These are phyloP conservation scores for Plasmodium blacklocki DNA, from an alignment of 169 alveolate genomes.

Conservation along the genomic window DNA sequence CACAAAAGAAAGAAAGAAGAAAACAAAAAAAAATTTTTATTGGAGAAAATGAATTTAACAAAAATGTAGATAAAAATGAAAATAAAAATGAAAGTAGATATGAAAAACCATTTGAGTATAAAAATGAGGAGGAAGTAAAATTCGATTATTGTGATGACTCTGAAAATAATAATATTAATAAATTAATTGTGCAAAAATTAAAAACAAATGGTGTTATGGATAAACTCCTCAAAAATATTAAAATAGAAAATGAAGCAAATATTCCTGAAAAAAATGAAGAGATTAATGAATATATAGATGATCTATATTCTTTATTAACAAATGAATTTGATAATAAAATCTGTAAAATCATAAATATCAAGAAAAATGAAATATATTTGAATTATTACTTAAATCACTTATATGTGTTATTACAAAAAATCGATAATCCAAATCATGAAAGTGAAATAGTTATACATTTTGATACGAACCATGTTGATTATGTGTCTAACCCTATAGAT, in stretches of 20 bases:
- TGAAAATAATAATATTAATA: neutral
- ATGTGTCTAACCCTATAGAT: slow-evolving; percentile 23
- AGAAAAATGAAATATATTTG: slow-evolving; percentile 13
- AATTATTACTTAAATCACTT: slow-evolving; percentile 41
- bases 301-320: neutral
- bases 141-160: neutral
- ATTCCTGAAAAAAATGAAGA: neutral
- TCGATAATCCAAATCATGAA: neutral
- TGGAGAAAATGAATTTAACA: neutral
- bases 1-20: neutral
- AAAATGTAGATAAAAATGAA: neutral
- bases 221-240: neutral
- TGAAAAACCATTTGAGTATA: neutral
- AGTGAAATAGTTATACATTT: slow-evolving; percentile 16
- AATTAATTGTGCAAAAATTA: slow-evolving; percentile 6
- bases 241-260: neutral
- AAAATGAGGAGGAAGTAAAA: neutral
- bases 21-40: neutral
- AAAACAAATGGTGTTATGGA: neutral
- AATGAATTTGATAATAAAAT: slow-evolving; percentile 1
- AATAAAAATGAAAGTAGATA: neutral
- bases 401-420: neutral
- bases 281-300: slow-evolving; percentile 7
- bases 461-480: slow-evolving; percentile 3
- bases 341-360: slow-evolving; percentile 7